Evolutionary conservation across 495 filamentous ascomycete genomes (phyloP), one percentile per base, ranked within the genome.

Genomic region (Aspergillus incahuasiensis): DNA sequence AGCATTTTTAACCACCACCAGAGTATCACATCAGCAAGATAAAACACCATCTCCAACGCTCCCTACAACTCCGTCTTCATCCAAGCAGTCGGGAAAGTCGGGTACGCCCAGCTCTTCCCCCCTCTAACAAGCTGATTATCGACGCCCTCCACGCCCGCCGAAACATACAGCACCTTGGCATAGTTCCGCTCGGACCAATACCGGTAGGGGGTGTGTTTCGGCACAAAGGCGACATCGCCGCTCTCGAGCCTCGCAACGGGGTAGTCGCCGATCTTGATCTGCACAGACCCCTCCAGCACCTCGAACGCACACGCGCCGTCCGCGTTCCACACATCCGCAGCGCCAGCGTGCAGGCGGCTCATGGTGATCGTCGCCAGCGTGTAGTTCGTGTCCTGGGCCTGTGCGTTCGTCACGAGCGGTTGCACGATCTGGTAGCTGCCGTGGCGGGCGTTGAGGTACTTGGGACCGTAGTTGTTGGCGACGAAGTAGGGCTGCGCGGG

Each of bases 161-260:
- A 68, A 6, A 76, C 65, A 54, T 69, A 71, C 47, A 78, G 53
- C 15, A 74, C 62, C 59, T 76, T 76, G 5, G 73, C 68, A 41
- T 72, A 75, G 2, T 62, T 56, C 1, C 59, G 62, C n/a, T 56
- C 54, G 12, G 56, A 68, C 35, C 58, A 71, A 48, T 76, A 78
- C 49, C 54, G 57, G 48, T 71, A 74, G 1, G 45, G 16, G 0
- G 63, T 62, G 5, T 53, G 47, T 3, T 54, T 55, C 13, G 73
- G 72, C 28, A 76, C 63, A 52, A 76, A 73, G 16, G 68, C 66
- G 0, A 76, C 72, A 56, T 78, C 74, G 8, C 74, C 74, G 35
- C 39, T 56, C 24, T 54, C 52, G 38, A 76, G 41, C 6, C 32
- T 56, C 5, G 65, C 65, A 3, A 52, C 44, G 0, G 71, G 66